Conservation (phyloP, 73 alveolate genomes). For the Tetrahymena malaccensis region DNA sequence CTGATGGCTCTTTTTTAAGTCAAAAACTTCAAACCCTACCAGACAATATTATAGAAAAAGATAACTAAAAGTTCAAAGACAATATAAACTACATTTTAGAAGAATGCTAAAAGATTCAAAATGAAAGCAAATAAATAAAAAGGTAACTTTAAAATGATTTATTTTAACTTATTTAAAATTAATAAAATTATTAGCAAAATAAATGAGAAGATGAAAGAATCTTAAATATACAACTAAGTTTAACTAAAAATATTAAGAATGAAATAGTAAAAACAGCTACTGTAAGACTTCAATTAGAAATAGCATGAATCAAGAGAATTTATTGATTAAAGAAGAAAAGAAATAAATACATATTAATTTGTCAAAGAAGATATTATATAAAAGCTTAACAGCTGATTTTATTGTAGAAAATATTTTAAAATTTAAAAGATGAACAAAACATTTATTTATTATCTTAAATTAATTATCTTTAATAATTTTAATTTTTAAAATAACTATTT, state of each 20-base stretch:
- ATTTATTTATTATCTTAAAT: no score
- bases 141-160: neutral
- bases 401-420: no score
- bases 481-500: no score
- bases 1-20: neutral
- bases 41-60: neutral
- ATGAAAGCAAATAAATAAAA: neutral
- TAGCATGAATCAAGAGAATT: neutral
- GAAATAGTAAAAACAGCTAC: neutral
- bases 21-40: neutral
- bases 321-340: neutral
- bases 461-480: no score
- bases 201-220: neutral
- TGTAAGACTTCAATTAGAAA: no score
- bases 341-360: no score
- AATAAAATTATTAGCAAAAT: neutral
- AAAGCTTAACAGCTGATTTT: neutral
- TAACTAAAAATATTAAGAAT: neutral
- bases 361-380: neutral
- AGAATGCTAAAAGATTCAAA: neutral
- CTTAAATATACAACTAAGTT: neutral
- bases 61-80: neutral
- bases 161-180: no score
- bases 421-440: no score
- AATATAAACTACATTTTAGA: no score